These are phyloP conservation scores for Lophium mytilinum DNA, from an alignment of 495 filamentous ascomycete genomes.

Conservation along the genomic window DNA sequence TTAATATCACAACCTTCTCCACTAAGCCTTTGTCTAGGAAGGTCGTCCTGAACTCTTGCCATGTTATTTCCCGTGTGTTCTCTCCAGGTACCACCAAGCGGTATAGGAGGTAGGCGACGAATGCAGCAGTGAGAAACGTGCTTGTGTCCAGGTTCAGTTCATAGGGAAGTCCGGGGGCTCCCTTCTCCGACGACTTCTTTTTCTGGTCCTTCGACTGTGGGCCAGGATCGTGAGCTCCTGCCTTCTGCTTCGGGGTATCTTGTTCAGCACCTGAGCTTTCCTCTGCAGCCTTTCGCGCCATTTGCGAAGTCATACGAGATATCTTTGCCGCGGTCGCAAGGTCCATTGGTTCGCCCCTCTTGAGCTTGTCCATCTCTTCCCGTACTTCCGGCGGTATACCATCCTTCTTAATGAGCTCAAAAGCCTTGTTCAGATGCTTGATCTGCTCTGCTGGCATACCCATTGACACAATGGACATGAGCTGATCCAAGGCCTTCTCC, in stretches of 20 bases:
- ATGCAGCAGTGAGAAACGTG: conserved; percentile 46
- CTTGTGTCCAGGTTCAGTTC: conserved; percentile 50
- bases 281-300: conserved; percentile 34
- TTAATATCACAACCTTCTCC: conserved; percentile 78
- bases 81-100: conserved; percentile 58
- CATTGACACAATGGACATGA: conserved; percentile 38
- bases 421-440: conserved; percentile 35
- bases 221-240: conserved; percentile 31
- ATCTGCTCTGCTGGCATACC: conserved; percentile 40
- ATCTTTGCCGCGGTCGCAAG: conserved; percentile 45
- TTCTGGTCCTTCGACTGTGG: conserved; percentile 31
- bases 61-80: conserved; percentile 74
- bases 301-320: conserved; percentile 39
- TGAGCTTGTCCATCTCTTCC: conserved; percentile 40
- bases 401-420: conserved; percentile 42
- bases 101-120: conserved; percentile 57
- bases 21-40: conserved; percentile 95
- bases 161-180: conserved; percentile 28
- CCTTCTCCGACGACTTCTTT: conserved; percentile 31
- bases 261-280: conserved; percentile 6
- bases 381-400: conserved; percentile 45
- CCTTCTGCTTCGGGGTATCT: conserved; percentile 32
- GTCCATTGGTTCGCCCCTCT: conserved; percentile 36
- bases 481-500: conserved; percentile 36
- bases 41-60: conserved; percentile 87